Evolutionary conservation across 345 rosid species (phyloP), one percentile per base, ranked within the genome.

Genomic region (Combretum micranthum): DNA sequence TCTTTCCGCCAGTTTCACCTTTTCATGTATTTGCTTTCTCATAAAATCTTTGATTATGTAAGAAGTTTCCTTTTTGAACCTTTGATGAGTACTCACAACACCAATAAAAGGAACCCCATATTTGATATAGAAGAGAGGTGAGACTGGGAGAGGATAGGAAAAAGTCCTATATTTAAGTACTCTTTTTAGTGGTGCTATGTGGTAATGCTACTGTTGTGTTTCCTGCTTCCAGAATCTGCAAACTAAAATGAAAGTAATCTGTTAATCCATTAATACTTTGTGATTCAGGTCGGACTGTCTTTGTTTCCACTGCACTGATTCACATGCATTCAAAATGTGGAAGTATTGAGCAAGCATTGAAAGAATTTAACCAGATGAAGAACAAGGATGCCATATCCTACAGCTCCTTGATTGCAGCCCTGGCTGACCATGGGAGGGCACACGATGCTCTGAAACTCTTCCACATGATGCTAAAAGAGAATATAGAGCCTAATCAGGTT

Each of bases 261-360:
- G 5, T 23, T 25, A n/a, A n/a, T n/a, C n/a, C n/a, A n/a, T n/a
- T n/a, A n/a, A n/a, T 60, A 32, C 21, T 42, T 48, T 21, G 15
- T 61, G 47, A 56, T 70, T 55, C 75, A 79, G 77, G 65, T 44
- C 59, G 79, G 72, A 64, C 72, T 13, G 44, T 54, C 4, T 69
- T 66, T 19, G 64, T 82, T 47, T 76, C 79, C 0, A 80, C 75
- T 50, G 83, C 85, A 11, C 43, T 84, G 69, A 69, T 79, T 63
- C 73, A 84, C 57, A 84, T 84, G 87, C 79, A 81, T 63, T 81
- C 87, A 13, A 84, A 75, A 58, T 84, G 85, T 44, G 87, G 90
- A 55, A 61, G 69, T 19, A 68, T 79, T 52, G 64, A 66, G 50
- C 53, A 42, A 51, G 85, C 83, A 13, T 37, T 69, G 59, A 75